A percentile compares a stretch with the other conserved stretches of the same genome.
phyloP scores from a whole-genome alignment of 345 rosid species.

The Limnanthes douglasii region DNA sequence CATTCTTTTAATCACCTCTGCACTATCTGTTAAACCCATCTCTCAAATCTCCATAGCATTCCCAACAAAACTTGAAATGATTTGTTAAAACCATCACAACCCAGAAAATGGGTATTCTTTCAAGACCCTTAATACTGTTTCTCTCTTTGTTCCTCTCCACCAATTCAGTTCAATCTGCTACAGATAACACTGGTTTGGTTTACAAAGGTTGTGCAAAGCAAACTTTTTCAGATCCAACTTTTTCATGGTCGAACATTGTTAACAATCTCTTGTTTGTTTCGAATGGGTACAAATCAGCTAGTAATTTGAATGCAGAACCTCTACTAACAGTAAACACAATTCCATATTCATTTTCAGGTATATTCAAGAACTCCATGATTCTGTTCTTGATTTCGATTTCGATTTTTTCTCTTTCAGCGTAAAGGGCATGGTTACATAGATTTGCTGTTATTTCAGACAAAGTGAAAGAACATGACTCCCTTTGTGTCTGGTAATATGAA shows the following conservation, averaged over 20 bases:
- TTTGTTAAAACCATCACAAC: slow-evolving; percentile 18
- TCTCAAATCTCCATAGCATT: slow-evolving; percentile 9
- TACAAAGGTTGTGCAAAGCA: slow-evolving; percentile 89
- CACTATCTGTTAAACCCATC: no score
- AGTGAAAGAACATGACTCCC: slow-evolving; percentile 42
- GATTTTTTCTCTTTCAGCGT: slow-evolving; percentile 36
- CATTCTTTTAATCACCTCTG: no score
- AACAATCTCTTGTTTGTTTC: slow-evolving; percentile 36
- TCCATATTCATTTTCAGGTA: slow-evolving; percentile 51
- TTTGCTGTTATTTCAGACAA: slow-evolving; percentile 52
- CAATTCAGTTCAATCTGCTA: slow-evolving; percentile 31
- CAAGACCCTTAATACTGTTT: slow-evolving; percentile 14
- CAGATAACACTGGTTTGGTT: slow-evolving; percentile 53
- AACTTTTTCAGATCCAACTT: slow-evolving; percentile 65
- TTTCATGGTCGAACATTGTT: slow-evolving; percentile 67
- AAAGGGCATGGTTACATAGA: slow-evolving; percentile 49
- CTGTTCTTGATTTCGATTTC: slow-evolving; percentile 48
- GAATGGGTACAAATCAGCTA: slow-evolving; percentile 55
- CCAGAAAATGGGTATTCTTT: slow-evolving; percentile 26
- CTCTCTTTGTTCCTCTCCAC: slow-evolving; percentile 12
- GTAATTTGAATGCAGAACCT: slow-evolving; percentile 51
- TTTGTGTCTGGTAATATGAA: slow-evolving; percentile 38
- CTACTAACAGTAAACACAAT: slow-evolving; percentile 55
- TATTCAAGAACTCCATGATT: slow-evolving; percentile 50
- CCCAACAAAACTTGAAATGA: slow-evolving; percentile 21